Evolutionary conservation across 2,329 filamentous ascomycete genomes (phyloP).

Genomic region (Bipolaris gigantea): DNA sequence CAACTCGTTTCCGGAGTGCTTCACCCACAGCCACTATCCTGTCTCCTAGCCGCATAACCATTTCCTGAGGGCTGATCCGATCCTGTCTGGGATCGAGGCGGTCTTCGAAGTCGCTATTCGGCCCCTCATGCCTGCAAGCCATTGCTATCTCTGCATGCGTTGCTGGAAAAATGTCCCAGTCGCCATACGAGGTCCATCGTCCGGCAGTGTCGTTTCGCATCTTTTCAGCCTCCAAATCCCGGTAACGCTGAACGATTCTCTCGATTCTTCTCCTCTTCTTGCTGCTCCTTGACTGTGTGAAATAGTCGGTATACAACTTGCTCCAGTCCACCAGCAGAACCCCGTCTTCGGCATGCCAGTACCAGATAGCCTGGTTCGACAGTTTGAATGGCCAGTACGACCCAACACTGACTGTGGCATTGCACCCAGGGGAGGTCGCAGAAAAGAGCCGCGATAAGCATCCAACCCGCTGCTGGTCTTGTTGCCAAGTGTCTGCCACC

Average conservation of each 20-base stretch:
- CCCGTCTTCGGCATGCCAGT: slow-evolving; percentile 9
- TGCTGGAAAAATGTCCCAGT: slow-evolving; percentile 3
- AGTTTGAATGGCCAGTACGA: slow-evolving; percentile 11
- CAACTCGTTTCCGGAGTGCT: background rate
- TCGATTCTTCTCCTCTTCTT: background rate
- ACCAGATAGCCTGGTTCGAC: slow-evolving; percentile 1
- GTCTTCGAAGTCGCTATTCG: background rate
- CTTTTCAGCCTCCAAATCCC: background rate
- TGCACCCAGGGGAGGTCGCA: background rate
- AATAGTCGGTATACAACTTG: slow-evolving; percentile 11
- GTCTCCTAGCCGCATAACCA: background rate
- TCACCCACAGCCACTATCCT: background rate
- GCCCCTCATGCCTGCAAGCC: slow-evolving; percentile 4
- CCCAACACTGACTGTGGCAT: slow-evolving; percentile 8
- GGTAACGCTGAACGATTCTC: background rate
- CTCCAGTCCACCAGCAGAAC: slow-evolving; percentile 13
- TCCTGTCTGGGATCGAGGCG: background rate
- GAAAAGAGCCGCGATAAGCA: slow-evolving; percentile 4
- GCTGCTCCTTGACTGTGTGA: slow-evolving; percentile 1
- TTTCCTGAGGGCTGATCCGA: slow-evolving; percentile 1
- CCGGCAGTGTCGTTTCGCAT: background rate
- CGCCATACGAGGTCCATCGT: slow-evolving; percentile 2
- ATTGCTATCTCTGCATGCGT: slow-evolving; percentile 4
- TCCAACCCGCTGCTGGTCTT: background rate
- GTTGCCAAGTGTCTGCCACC: slow-evolving; percentile 4